Percentiles rank a stretch among this genome's conserved stretches.
Conservation (phyloP, 768 basidiomycete species). For the Panaeolus papilionaceus region DNA sequence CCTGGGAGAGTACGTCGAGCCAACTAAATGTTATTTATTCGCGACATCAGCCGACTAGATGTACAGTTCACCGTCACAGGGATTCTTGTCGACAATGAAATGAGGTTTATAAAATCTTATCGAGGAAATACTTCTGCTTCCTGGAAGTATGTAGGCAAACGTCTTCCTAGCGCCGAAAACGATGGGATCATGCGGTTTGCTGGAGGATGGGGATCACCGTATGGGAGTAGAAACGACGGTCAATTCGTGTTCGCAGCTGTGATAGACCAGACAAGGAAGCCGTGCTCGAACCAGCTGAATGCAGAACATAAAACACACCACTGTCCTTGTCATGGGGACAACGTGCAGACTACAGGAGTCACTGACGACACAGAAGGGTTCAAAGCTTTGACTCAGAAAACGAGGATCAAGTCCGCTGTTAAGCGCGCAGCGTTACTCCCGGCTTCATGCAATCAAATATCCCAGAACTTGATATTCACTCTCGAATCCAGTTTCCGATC, state of each 20-base stretch:
- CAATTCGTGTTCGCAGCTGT: background rate
- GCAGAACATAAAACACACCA: background rate
- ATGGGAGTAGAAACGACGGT: background rate
- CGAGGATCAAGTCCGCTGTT: background rate
- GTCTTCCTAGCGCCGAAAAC: background rate
- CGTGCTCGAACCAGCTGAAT: background rate
- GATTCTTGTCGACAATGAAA: background rate
- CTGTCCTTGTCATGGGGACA: background rate
- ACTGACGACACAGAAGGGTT: background rate
- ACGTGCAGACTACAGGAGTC: background rate
- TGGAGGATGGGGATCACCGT: conserved; percentile 7
- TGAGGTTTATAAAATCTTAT: conserved; percentile 1
- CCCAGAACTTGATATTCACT: background rate
- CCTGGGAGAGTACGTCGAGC: background rate
- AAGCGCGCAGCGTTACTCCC: background rate
- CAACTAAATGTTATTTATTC: background rate
- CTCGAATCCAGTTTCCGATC: background rate
- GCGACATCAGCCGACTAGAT: background rate
- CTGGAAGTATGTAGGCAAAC: conserved; percentile 1
- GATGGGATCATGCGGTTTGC: background rate
- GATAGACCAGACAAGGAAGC: background rate
- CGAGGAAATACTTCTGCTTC: conserved; percentile 5
- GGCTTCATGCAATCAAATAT: background rate
- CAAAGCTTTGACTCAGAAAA: background rate
- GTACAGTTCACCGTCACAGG: conserved; percentile 1